These are phyloP conservation scores for Ustilago curta DNA, from an alignment of 1,284 basidiomycete genomes.

Conservation along the genomic window DNA sequence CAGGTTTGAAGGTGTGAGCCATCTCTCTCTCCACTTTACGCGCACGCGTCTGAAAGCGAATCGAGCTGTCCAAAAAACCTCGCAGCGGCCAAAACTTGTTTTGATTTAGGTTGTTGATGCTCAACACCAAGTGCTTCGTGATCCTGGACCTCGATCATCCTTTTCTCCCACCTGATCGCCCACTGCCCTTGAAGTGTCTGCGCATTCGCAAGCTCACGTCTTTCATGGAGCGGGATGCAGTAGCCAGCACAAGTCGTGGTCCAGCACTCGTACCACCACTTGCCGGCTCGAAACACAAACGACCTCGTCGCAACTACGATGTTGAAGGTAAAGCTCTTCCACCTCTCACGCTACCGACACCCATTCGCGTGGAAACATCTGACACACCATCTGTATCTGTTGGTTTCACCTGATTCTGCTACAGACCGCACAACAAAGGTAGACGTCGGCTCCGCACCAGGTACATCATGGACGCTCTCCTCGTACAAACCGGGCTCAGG, in stretches of 20 bases:
- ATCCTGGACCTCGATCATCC: not conserved
- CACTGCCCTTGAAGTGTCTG: not conserved
- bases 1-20: not conserved
- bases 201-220: not conserved
- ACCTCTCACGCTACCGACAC: not conserved
- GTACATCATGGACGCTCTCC: constrained; percentile 94
- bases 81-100: constrained; percentile 1
- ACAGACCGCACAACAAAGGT: constrained; percentile 59
- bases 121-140: not conserved
- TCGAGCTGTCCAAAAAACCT: not conserved
- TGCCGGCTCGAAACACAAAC: constrained; percentile 14
- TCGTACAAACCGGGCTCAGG: constrained; percentile 97
- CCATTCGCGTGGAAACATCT: not conserved
- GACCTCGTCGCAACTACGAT: constrained; percentile 34
- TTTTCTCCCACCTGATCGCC: not conserved
- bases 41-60: constrained; percentile 20
- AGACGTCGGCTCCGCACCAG: constrained; percentile 62
- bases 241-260: constrained; percentile 23
- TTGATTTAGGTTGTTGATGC: constrained; percentile 7
- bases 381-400: not conserved
- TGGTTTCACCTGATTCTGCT: not conserved
- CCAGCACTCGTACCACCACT: constrained; percentile 4
- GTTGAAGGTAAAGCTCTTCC: constrained; percentile 28
- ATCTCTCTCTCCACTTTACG: constrained; percentile 21
- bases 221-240: constrained; percentile 20